A percentile compares a stretch with the other conserved stretches of the same genome.
phyloP scores from a whole-genome alignment of 352 stramenopile genomes.

The Phytopythium helicoides region DNA sequence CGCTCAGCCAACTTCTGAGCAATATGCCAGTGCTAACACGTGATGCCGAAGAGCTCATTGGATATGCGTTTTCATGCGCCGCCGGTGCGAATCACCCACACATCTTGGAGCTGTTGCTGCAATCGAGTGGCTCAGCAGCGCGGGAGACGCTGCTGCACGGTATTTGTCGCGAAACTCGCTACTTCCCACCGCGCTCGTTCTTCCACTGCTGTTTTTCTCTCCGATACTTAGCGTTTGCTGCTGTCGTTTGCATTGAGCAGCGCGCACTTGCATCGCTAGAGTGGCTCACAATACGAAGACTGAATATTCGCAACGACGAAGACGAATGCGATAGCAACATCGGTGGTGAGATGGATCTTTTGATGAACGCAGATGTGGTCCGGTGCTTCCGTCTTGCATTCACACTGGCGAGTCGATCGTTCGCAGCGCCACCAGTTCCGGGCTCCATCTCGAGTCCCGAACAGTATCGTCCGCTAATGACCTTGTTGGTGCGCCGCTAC shows the following conservation, averaged over 20 bases:
- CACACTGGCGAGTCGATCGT: constrained; percentile 21
- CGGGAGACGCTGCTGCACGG: constrained; percentile 23
- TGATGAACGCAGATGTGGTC: constrained; percentile 35
- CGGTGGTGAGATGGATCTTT: constrained; percentile 7
- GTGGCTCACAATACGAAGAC: constrained; percentile 15
- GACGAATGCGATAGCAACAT: neutral
- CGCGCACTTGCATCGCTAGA: constrained; percentile 30
- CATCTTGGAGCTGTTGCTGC: constrained; percentile 9
- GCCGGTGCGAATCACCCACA: constrained; percentile 9
- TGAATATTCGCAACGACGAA: neutral
- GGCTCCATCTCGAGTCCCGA: constrained; percentile 13
- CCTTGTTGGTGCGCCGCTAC: constrained; percentile 29
- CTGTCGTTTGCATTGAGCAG: constrained; percentile 39
- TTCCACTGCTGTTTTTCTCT: constrained; percentile 35
- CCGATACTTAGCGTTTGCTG: constrained; percentile 40
- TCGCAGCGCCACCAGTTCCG: constrained; percentile 7
- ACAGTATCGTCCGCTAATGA: constrained; percentile 35
- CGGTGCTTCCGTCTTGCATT: constrained; percentile 35
- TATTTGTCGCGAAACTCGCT: constrained; percentile 27
- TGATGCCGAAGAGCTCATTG: constrained; percentile 18
- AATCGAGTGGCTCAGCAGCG: constrained; percentile 3
- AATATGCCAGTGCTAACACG: neutral
- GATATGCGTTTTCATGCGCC: constrained; percentile 14
- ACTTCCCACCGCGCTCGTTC: constrained; percentile 20
- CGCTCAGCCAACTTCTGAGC: neutral